Base-by-base conservation (phyloP, 352 stramenopile species). In the Pythium myriotylum region DNA sequence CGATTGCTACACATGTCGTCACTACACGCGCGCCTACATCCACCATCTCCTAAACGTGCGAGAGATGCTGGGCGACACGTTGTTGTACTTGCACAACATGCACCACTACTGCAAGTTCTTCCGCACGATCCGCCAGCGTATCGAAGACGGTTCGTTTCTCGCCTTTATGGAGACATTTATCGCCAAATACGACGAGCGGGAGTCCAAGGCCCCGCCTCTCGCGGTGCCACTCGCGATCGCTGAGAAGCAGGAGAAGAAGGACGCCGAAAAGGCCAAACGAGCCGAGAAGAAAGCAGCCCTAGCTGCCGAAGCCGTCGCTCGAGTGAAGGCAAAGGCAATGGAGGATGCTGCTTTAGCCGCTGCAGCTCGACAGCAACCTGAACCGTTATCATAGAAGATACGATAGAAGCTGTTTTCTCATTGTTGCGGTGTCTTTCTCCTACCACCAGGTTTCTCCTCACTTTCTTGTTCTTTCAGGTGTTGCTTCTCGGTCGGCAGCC, bases 21-120 rank as follows among this genome's bases (percentile, higher is more conserved):
- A 88, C 58, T 89, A 91, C 62, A 89, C 77, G 61, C 81, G 89
- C 24, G 84, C 88, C 26, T 98, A 98, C 68, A 78, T 98, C 29
- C 91, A 98, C 71, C 92, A 98, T 75, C 62, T 98, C 66, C 81
- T 97, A 35, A 91, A 94, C 51, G 91, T 96, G 32, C 89, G 93
- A 20, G 92, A 98, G 75, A 91, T 98, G 81, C 70, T 97, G 17
- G 90, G 89, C 45, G 86, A 97, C 47, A 96, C 96, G 19, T 67
- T 98, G 42, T 59, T 98, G 20, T 97, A 97, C 67, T 55, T 93
- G 53, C 84, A 93, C 77, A 93, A 93, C 62, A 68, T 91, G 70
- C 76, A 89, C 65, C 78, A 88, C 62, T 92, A 92, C 68, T 88
- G 85, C 50, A 62, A 50, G 12, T 88, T 92, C 64, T 92, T 92